Conservation (phyloP, 768 basidiomycete species). For the Leccinum imitatum region DNA sequence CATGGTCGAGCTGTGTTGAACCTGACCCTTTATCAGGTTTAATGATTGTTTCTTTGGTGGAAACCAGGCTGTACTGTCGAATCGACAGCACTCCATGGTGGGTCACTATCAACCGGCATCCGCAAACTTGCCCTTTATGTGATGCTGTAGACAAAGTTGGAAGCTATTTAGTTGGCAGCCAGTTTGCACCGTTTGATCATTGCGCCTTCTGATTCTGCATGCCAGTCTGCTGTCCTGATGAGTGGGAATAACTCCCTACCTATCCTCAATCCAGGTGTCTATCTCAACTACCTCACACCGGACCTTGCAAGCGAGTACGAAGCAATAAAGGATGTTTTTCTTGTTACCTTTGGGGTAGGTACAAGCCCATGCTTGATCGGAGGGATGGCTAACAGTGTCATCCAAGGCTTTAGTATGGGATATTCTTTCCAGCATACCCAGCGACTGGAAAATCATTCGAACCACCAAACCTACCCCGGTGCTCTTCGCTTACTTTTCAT, state of each 20-base stretch:
- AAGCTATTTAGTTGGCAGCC: neutral
- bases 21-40: neutral
- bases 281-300: slow-evolving; percentile 29
- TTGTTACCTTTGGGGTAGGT: slow-evolving; percentile 25
- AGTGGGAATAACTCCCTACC: slow-evolving; percentile 2
- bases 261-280: slow-evolving; percentile 22
- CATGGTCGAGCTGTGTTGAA: neutral
- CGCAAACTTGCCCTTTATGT: neutral
- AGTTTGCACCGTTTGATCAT: neutral
- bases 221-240: neutral
- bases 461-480: slow-evolving; percentile 14
- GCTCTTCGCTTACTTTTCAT: slow-evolving; percentile 24
- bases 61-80: neutral
- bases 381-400: slow-evolving; percentile 2
- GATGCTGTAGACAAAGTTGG: neutral
- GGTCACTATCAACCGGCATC: neutral
- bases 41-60: neutral
- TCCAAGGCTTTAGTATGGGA: slow-evolving; percentile 27
- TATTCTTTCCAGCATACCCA: slow-evolving; percentile 24
- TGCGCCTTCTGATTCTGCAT: neutral
- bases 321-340: slow-evolving; percentile 14
- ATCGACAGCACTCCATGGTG: neutral
- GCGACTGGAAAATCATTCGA: slow-evolving; percentile 20
- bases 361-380: neutral
- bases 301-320: slow-evolving; percentile 20